Percentiles rank a stretch among this genome's conserved stretches.
These are phyloP conservation scores for Striga asiatica DNA, from an alignment of 257 asterid genomes.

Conservation along the genomic window DNA sequence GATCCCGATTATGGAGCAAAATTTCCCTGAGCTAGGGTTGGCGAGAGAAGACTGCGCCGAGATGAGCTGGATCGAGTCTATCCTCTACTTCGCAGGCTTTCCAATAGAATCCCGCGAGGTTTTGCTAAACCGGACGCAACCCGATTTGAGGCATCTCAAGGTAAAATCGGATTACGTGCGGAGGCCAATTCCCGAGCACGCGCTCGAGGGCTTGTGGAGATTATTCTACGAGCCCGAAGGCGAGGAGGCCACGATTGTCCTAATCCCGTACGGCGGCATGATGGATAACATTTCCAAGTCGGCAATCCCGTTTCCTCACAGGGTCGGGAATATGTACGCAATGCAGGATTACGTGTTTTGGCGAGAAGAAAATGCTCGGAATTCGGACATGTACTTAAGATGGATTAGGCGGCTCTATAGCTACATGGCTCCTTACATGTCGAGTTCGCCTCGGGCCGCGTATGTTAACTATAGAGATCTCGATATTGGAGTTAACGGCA, in stretches of 20 bases:
- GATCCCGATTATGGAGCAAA: constrained; percentile 1
- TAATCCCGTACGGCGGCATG: constrained; percentile 20
- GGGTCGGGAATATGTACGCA: constrained; percentile 13
- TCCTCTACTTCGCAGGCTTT: too few relatives aligned
- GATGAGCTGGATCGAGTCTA: too few relatives aligned
- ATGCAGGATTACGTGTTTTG: not conserved
- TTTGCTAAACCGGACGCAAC: constrained; percentile 10
- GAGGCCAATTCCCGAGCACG: constrained; percentile 22
- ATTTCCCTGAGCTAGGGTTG: constrained; percentile 32
- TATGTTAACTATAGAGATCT: constrained; percentile 21
- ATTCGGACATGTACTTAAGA: too few relatives aligned
- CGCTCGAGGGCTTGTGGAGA: constrained; percentile 27
- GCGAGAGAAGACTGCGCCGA: too few relatives aligned
- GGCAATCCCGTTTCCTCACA: constrained; percentile 28
- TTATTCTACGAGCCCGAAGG: constrained; percentile 13
- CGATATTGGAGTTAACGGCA: not conserved
- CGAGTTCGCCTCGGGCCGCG: constrained; percentile 13
- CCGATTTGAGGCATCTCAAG: not conserved
- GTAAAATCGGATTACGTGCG: constrained; percentile 32
- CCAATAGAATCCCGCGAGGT: not conserved
- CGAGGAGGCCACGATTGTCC: not conserved
- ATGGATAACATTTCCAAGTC: constrained; percentile 16
- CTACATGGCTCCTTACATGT: constrained; percentile 11
- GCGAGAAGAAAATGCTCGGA: not conserved
- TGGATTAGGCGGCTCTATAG: not conserved